These are phyloP conservation scores for Populus tremula DNA, from an alignment of 345 rosid genomes.

Conservation along the genomic window DNA sequence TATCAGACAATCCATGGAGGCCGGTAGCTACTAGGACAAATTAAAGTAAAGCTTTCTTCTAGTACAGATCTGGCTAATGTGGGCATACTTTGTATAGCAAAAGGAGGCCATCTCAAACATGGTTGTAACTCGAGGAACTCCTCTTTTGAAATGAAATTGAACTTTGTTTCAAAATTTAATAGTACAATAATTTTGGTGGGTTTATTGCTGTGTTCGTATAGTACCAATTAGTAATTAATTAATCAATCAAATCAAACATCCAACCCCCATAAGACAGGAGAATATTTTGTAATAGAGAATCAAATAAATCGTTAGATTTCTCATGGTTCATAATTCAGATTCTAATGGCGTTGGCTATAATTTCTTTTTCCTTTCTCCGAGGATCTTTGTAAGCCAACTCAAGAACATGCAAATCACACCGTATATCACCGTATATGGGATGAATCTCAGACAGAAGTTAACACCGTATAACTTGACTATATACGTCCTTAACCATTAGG, in stretches of 20 bases:
- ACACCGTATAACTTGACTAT: background rate
- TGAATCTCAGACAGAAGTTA: background rate
- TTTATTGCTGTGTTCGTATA: background rate
- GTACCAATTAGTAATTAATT: background rate
- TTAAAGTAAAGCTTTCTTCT: background rate
- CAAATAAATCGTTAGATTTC: background rate
- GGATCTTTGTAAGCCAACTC: background rate
- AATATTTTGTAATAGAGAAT: background rate
- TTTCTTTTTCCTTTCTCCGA: background rate
- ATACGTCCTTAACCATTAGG: background rate
- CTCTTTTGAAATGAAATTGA: background rate
- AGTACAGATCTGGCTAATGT: conserved; percentile 10
- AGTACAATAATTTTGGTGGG: background rate
- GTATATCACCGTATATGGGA: background rate
- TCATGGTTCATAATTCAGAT: background rate
- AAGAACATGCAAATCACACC: background rate
- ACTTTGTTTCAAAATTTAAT: background rate
- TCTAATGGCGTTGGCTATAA: background rate
- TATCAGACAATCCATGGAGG: conserved; percentile 3
- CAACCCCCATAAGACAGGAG: background rate
- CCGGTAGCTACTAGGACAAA: background rate
- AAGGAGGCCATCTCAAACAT: background rate
- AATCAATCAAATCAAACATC: background rate
- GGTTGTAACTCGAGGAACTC: background rate
- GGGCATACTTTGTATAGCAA: conserved; percentile 19